These are phyloP conservation scores for Nothophoma quercina DNA, from an alignment of 2,329 filamentous ascomycete genomes.

Conservation along the genomic window DNA sequence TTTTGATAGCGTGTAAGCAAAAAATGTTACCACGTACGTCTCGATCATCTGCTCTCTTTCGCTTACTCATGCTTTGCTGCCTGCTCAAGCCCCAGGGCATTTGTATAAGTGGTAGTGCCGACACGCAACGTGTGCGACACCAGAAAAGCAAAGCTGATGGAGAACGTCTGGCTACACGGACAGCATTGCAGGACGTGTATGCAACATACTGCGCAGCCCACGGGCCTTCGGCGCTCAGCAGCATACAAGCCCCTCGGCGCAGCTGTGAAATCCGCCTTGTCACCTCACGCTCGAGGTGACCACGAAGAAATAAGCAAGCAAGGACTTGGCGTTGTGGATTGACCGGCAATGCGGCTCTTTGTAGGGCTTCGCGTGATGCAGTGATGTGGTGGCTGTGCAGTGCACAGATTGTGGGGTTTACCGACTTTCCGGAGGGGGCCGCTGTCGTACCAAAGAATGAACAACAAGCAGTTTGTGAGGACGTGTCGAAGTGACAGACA, in stretches of 20 bases:
- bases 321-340: constrained; percentile 4
- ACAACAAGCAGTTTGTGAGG: background rate
- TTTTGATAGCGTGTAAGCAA: background rate
- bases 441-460: constrained; percentile 12
- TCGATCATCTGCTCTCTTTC: background rate
- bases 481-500: too few relatives aligned
- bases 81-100: too few relatives aligned
- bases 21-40: background rate
- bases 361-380: constrained; percentile 8
- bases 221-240: background rate
- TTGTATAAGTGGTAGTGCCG: too few relatives aligned
- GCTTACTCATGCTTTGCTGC: background rate
- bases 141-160: background rate
- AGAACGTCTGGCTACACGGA: background rate
- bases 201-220: background rate
- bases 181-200: background rate
- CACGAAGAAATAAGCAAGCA: background rate
- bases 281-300: background rate
- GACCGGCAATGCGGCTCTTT: constrained; percentile 19
- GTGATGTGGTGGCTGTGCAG: constrained; percentile 20
- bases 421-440: constrained; percentile 13
- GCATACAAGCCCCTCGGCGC: background rate
- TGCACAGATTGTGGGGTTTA: constrained; percentile 13
- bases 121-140: too few relatives aligned
- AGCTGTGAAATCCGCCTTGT: constrained; percentile 15